Base-by-base conservation (phyloP, 306 rosid species). In the Geum urbanum region DNA sequence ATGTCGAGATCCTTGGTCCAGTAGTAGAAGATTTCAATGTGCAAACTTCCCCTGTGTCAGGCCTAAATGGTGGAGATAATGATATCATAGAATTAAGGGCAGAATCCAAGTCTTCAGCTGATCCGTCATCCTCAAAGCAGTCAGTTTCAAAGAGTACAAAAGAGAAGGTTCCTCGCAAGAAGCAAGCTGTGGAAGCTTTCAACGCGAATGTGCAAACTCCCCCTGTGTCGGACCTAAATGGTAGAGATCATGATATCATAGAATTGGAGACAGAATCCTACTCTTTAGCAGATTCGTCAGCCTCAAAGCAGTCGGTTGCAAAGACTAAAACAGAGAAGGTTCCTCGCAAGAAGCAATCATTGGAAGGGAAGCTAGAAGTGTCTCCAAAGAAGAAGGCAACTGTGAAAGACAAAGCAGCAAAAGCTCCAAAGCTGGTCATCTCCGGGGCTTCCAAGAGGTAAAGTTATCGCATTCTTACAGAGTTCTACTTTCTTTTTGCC, bases 401-500 rank as follows among this genome's bases (percentile, higher is more conserved):
- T 9, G 60, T 6, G 37, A 81, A 78, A 55, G 75, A 59, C 44
- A 84, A 81, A 44, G 68, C 57, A 67, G 81, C 35, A 9, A 80
- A 67, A 50, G 68, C 32, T 76, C 77, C 78, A 0, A 82, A 78
- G 77, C 74, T 81, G 19, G 78, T 7, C 35, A 67, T 92, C 52
- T 85, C 86, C 24, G 95, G 95, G 72, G 83, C 98, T 8, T 77
- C 96, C 47, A 90, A 76, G 82, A 90, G 92, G 98, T 87, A 75
- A 78, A 8, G 58, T 13, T 54, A 53, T 68, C 47, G 48, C 73
- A 54, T 59, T 66, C 67, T 61, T 32, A 67, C 43, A 39, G 61
- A 32, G 48, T 47, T 51, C 15, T 11, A 46, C 39, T 14, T 13
- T 68, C 41, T 37, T 56, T 20, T 14, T 56, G 72, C 51, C 69